phyloP scores from a whole-genome alignment of 805 yeast species.

The Candida ulmi region DNA sequence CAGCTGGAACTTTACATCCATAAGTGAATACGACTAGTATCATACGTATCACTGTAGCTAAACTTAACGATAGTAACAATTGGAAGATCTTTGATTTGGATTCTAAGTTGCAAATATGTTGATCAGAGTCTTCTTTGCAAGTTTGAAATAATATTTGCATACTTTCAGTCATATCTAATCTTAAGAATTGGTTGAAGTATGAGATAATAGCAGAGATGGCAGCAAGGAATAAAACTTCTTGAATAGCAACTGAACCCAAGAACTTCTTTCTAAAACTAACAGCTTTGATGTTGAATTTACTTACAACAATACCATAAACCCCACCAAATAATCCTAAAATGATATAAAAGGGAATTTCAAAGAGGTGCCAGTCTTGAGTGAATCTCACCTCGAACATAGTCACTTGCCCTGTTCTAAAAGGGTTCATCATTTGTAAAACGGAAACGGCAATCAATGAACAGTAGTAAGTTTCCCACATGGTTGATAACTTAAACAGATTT shows the following conservation, averaged over 20 bases:
- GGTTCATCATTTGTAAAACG: slow-evolving; percentile 74
- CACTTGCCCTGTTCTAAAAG: slow-evolving; percentile 91
- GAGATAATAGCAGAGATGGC: slow-evolving; percentile 68
- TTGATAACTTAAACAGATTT: slow-evolving; percentile 61
- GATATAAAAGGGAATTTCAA: slow-evolving; percentile 77
- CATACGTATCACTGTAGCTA: slow-evolving; percentile 72
- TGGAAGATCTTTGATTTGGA: slow-evolving; percentile 24
- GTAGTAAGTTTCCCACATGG: slow-evolving; percentile 88
- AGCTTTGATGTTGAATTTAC: slow-evolving; percentile 68
- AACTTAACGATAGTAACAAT: slow-evolving; percentile 46
- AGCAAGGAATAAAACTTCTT: slow-evolving; percentile 68
- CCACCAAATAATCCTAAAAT: slow-evolving; percentile 90
- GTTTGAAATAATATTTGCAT: slow-evolving; percentile 89
- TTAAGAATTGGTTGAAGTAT: slow-evolving; percentile 76
- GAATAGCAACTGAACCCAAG: slow-evolving; percentile 47
- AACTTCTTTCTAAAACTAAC: slow-evolving; percentile 74
- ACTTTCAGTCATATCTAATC: slow-evolving; percentile 89
- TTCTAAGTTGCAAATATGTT: slow-evolving; percentile 36
- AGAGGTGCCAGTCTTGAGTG: slow-evolving; percentile 79
- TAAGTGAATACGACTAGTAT: slow-evolving; percentile 75
- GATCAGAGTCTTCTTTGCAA: slow-evolving; percentile 45
- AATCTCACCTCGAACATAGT: slow-evolving; percentile 90
- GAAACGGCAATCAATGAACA: slow-evolving; percentile 87
- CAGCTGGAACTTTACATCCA: slow-evolving; percentile 95
- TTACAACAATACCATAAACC: slow-evolving; percentile 72